A percentile compares a stretch with the other conserved stretches of the same genome.
These are phyloP conservation scores for Mycena chlorophos DNA, from an alignment of 768 basidiomycete genomes.

Conservation along the genomic window DNA sequence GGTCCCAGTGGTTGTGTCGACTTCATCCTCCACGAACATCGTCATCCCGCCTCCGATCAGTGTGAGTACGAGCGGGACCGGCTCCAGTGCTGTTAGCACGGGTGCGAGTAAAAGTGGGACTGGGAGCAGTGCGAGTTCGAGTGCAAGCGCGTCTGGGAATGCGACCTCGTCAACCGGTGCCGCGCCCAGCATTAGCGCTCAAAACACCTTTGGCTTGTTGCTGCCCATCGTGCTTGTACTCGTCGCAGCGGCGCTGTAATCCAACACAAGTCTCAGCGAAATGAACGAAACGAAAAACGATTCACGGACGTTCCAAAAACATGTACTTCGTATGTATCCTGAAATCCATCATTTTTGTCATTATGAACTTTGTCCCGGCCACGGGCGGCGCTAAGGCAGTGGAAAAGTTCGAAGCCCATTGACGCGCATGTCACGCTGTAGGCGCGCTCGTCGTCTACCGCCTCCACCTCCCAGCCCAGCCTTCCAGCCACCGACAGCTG, in stretches of 20 bases:
- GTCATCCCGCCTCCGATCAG: neutral
- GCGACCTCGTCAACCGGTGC: neutral
- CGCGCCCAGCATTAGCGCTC: neutral
- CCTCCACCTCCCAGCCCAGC: neutral
- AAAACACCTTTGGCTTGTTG: neutral
- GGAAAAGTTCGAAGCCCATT: neutral
- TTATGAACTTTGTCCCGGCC: neutral
- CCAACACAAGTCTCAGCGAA: too few relatives aligned
- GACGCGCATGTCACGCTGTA: neutral
- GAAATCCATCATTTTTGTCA: too few relatives aligned
- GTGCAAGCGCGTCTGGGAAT: neutral
- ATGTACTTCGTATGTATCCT: too few relatives aligned
- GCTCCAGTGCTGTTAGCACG: neutral
- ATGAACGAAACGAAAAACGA: neutral
- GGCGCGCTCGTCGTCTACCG: too few relatives aligned
- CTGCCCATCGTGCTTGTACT: neutral
- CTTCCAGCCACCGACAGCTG: neutral
- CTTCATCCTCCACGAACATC: neutral
- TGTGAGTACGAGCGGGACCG: neutral
- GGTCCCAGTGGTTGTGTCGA: neutral
- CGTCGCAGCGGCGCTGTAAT: neutral
- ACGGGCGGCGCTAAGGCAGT: neutral
- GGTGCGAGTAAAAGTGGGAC: neutral
- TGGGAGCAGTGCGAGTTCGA: neutral
- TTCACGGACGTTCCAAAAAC: too few relatives aligned